Base-by-base conservation (phyloP, 441 rosid genomes). In the Lepidium campestre region DNA sequence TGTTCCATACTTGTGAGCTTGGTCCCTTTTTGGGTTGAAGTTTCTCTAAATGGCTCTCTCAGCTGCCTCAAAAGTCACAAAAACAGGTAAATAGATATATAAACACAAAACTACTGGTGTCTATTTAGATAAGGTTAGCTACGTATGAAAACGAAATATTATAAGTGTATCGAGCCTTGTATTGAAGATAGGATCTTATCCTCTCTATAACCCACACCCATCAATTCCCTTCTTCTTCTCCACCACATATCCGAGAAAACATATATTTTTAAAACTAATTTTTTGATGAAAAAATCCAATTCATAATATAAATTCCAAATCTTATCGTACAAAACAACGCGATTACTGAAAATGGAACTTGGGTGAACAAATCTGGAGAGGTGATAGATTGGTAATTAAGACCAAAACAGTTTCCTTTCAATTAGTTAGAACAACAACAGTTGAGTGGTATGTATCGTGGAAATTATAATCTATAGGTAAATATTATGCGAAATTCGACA, bases 141-240 rank as follows among this genome's bases (percentile, higher is more conserved):
- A 50, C 8, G 7, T 6, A 6, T 6, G 14, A 50, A 34, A 35
- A 47, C 9, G 14, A 53, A 17, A 54, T 42, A 62, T 23, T 23
- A 27, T 13, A 64, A 31, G 3, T 32, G 36, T n/a, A n/a, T n/a
- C n/a, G 52, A 57, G 71, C 71, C 70, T 63, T 56, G 40, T 57
- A 47, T 48, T 57, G 59, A 25, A 40, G 71, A 65, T 65, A 72
- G 6, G 46, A 65, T 57, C 66, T 72, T 72, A 72, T 72, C 75
- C 11, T 20, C 54, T 40, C 20, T 20, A 25, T 29, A 55, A 19
- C 17, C 18, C 50, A 71, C 64, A 57, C 46, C 40, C 15, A 39
- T 47, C 54, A 48, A 15, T 71, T 40, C 47, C 60, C 48, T 56
- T 53, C 48, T 25, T 56, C 45, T 47, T 63, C 53, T 63, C 45